Base-by-base conservation (phyloP, 176 grass and related monocot species). In the Bromus sterilis region DNA sequence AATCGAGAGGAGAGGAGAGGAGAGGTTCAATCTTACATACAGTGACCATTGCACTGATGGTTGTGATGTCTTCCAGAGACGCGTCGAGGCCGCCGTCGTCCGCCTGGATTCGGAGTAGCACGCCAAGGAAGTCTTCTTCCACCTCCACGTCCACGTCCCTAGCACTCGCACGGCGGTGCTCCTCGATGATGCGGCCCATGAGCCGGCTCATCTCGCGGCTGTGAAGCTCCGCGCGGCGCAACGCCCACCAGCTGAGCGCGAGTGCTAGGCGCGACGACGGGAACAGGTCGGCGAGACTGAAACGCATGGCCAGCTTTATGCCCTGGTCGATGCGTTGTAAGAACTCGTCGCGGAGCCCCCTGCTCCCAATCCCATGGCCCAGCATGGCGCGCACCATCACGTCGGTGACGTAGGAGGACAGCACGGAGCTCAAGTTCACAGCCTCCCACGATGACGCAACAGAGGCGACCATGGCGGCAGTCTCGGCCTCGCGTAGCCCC, bases 161-260 rank as follows among this genome's bases (percentile, higher is more conserved):
- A 63, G 79, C 37, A n/a, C n/a, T n/a, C n/a, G n/a, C n/a, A n/a
- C n/a, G n/a, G 18, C 32, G 21, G 53, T 85, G 87, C 39, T 89
- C 69, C 35, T 70, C 48, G 60, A 86, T 89, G 57, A 89, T 48
- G 18, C 78, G 77, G 71, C 82, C 61, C 78, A 85, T 85, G 64
- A 89, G 65, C 53, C 29, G n/a, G 56, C 21, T 37, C 71, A 81
- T 80, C 55, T 40, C 82, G 58, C 37, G 69, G n/a, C n/a, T n/a
- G n/a, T n/a, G n/a, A n/a, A n/a, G n/a, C n/a, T n/a, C n/a, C n/a
- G n/a, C n/a, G n/a, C n/a, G n/a, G n/a, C n/a, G n/a, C n/a, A n/a
- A n/a, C n/a, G n/a, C n/a, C n/a, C n/a, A n/a, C n/a, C n/a, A n/a
- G n/a, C n/a, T n/a, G n/a, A n/a, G n/a, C n/a, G 57, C 44, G 6